Conservation (phyloP, 441 rosid species). For the Cnidoscolus chayamansa region DNA sequence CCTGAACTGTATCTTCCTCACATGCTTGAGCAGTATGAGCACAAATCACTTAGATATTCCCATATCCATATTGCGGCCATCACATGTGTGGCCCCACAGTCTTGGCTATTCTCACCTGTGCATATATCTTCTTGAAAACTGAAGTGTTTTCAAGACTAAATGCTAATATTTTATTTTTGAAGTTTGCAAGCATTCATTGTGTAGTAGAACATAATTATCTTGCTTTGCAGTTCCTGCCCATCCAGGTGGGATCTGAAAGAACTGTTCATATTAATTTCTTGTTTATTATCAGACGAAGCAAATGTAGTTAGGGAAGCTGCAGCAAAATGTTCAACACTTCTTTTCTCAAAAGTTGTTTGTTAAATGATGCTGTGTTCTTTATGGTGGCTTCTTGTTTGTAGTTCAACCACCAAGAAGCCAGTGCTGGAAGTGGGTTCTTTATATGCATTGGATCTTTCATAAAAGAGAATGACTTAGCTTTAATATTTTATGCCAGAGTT, state of each 20-base stretch:
- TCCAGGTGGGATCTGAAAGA: not conserved
- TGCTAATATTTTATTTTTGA: too few relatives aligned
- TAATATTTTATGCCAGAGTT: not conserved
- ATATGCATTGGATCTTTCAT: too few relatives aligned
- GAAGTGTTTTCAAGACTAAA: not conserved
- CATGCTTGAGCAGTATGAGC: slow-evolving; percentile 3
- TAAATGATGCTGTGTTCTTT: too few relatives aligned
- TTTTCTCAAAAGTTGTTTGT: too few relatives aligned
- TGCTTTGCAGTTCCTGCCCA: too few relatives aligned
- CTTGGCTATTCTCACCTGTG: slow-evolving; percentile 7
- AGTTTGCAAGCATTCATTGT: not conserved
- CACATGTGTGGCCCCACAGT: slow-evolving; percentile 12
- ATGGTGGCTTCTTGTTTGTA: too few relatives aligned
- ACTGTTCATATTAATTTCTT: too few relatives aligned
- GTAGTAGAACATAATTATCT: not conserved
- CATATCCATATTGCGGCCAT: slow-evolving; percentile 14
- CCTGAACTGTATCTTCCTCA: not conserved
- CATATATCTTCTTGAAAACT: not conserved
- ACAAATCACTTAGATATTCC: slow-evolving; percentile 14
- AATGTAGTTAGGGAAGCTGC: too few relatives aligned
- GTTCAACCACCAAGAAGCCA: too few relatives aligned
- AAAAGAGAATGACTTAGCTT: not conserved
- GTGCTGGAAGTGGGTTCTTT: too few relatives aligned
- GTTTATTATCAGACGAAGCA: too few relatives aligned
- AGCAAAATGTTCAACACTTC: too few relatives aligned